Conservation (phyloP, 805 yeast species). For the Candida sithepensis region DNA sequence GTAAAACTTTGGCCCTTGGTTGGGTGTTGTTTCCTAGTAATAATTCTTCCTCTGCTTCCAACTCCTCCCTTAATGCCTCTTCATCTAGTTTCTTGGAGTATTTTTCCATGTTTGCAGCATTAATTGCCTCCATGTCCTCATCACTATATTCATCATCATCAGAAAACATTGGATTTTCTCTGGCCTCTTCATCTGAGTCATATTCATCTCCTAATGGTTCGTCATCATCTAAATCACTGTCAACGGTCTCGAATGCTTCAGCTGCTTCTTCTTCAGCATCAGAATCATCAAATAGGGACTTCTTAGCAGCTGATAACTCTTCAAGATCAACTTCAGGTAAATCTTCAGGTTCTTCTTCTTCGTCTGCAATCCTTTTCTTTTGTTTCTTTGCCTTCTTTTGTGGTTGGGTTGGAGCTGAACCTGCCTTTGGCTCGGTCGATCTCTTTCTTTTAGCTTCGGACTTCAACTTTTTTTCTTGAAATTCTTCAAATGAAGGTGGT, state of each 20-base stretch:
- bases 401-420: background rate
- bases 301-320: constrained; percentile 65
- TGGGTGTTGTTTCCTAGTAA: constrained; percentile 54
- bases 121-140: constrained; percentile 64
- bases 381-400: constrained; percentile 22
- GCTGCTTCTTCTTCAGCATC: constrained; percentile 57
- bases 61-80: constrained; percentile 53
- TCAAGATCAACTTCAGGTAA: constrained; percentile 67
- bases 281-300: constrained; percentile 72
- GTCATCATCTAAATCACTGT: constrained; percentile 31
- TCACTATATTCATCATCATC: constrained; percentile 69
- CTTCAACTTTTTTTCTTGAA: constrained; percentile 44
- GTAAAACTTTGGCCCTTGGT: constrained; percentile 76
- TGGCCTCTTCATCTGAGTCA: constrained; percentile 62
- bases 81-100: constrained; percentile 65
- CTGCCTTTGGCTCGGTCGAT: background rate
- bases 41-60: constrained; percentile 59
- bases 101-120: constrained; percentile 82
- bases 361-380: constrained; percentile 27
- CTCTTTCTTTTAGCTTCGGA: constrained; percentile 32
- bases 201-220: constrained; percentile 48
- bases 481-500: constrained; percentile 87
- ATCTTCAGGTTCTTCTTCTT: constrained; percentile 40
- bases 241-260: constrained; percentile 28
- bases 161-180: constrained; percentile 72